A percentile compares a stretch with the other conserved stretches of the same genome.
Conservation (phyloP, 2,329 filamentous ascomycete species). For the Tolypocladium capitatum region DNA sequence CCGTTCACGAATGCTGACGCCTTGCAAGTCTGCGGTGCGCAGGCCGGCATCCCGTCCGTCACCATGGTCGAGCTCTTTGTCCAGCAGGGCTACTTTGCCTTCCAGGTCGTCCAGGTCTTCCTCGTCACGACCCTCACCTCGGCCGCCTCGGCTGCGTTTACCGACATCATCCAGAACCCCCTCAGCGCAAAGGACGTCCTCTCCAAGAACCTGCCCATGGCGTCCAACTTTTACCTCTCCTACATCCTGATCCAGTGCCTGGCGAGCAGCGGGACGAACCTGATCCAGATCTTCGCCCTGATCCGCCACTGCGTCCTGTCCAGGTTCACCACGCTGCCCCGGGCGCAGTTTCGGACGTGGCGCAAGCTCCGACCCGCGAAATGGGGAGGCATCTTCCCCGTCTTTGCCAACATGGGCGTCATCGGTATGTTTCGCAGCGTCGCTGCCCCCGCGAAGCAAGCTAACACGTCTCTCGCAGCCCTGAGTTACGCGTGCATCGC, state of each 20-base stretch:
- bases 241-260: constrained; percentile 92
- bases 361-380: constrained; percentile 57
- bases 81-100: constrained; percentile 82
- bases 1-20: constrained; percentile 4
- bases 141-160: constrained; percentile 58
- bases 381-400: constrained; percentile 73
- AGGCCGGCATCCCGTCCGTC: constrained; percentile 66
- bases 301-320: constrained; percentile 44
- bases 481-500: constrained; percentile 81
- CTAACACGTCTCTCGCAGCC: constrained; percentile 28
- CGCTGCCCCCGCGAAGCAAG: not conserved
- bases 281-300: constrained; percentile 61
- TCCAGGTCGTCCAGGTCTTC: constrained; percentile 87
- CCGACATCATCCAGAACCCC: constrained; percentile 51
- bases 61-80: constrained; percentile 77
- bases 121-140: constrained; percentile 73
- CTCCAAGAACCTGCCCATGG: constrained; percentile 61
- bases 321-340: constrained; percentile 63
- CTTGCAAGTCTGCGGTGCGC: constrained; percentile 53
- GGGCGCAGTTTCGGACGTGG: constrained; percentile 71
- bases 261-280: constrained; percentile 57
- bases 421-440: constrained; percentile 44
- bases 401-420: constrained; percentile 69
- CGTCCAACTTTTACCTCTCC: constrained; percentile 85
- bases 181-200: constrained; percentile 48